Evolutionary conservation across 2,329 filamentous ascomycete genomes (phyloP).

Genomic region (Tolypocladium album): DNA sequence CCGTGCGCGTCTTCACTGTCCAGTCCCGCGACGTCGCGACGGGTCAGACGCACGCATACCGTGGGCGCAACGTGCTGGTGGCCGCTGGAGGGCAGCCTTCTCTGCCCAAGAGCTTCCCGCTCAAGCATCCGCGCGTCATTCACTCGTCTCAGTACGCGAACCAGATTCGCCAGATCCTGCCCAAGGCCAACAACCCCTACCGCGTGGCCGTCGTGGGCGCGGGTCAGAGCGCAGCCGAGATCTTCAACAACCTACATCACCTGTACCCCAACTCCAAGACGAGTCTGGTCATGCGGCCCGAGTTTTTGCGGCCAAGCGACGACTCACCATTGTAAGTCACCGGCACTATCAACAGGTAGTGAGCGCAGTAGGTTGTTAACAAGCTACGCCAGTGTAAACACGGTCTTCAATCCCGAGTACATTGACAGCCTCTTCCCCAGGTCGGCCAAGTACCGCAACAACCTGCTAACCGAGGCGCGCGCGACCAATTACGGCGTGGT

Average conservation of each 20-base stretch:
- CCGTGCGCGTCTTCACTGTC: slow-evolving; percentile 56
- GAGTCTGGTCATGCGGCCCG: slow-evolving; percentile 67
- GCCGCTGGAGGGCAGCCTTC: slow-evolving; percentile 52
- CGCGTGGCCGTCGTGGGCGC: slow-evolving; percentile 77
- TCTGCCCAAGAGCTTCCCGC: slow-evolving; percentile 60
- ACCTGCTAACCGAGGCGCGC: slow-evolving; percentile 56
- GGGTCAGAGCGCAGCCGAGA: slow-evolving; percentile 90
- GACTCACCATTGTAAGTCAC: slow-evolving; percentile 82
- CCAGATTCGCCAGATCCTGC: slow-evolving; percentile 47
- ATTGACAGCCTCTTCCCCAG: slow-evolving; percentile 68
- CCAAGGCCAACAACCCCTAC: slow-evolving; percentile 45
- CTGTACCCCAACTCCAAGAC: slow-evolving; percentile 76
- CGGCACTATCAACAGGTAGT: not conserved
- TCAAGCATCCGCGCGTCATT: slow-evolving; percentile 61
- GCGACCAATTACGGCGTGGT: slow-evolving; percentile 94
- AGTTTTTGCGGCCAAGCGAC: slow-evolving; percentile 81
- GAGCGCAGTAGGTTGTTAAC: not conserved
- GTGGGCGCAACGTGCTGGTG: slow-evolving; percentile 54
- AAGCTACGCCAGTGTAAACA: slow-evolving; percentile 63
- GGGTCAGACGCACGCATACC: slow-evolving; percentile 39
- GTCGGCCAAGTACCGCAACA: slow-evolving; percentile 49
- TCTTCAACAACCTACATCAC: slow-evolving; percentile 78
- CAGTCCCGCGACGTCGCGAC: slow-evolving; percentile 51
- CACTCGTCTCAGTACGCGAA: slow-evolving; percentile 83
- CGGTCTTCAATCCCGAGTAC: slow-evolving; percentile 85